These are phyloP conservation scores for Boletus mariae DNA, from an alignment of 1,284 basidiomycete genomes.

Conservation along the genomic window DNA sequence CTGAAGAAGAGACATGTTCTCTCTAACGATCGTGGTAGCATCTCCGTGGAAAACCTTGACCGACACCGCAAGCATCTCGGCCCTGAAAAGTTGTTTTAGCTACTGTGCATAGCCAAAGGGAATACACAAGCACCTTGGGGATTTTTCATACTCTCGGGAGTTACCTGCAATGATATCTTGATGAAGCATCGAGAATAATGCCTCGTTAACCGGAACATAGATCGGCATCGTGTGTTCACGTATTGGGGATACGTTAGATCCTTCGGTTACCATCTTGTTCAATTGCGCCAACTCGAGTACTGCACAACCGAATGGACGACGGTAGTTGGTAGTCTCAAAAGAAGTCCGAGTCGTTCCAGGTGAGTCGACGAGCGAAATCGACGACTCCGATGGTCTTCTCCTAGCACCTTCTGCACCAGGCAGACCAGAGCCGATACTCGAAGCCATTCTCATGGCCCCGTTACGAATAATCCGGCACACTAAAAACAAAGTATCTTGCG, in stretches of 20 bases:
- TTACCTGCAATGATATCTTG: slow-evolving; percentile 89
- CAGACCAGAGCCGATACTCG: slow-evolving; percentile 48
- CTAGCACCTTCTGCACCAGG: slow-evolving; percentile 38
- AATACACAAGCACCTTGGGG: slow-evolving; percentile 55
- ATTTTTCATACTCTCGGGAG: slow-evolving; percentile 80
- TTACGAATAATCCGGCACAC: slow-evolving; percentile 91
- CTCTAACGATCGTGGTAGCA: slow-evolving; percentile 67
- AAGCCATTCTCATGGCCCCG: slow-evolving; percentile 78
- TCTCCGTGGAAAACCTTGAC: slow-evolving; percentile 88
- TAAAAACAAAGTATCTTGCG: slow-evolving; percentile 79
- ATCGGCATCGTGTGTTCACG: slow-evolving; percentile 88
- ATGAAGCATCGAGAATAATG: slow-evolving; percentile 88
- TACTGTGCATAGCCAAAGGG: neutral
- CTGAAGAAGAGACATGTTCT: slow-evolving; percentile 85
- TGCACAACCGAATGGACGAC: slow-evolving; percentile 92
- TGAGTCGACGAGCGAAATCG: slow-evolving; percentile 33
- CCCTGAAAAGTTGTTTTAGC: slow-evolving; percentile 43
- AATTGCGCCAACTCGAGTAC: slow-evolving; percentile 84
- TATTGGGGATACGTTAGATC: slow-evolving; percentile 55
- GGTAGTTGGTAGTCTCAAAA: slow-evolving; percentile 50
- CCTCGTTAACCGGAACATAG: slow-evolving; percentile 80
- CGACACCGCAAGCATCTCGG: slow-evolving; percentile 85
- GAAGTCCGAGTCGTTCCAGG: slow-evolving; percentile 21
- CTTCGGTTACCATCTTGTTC: slow-evolving; percentile 61
- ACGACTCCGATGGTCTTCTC: slow-evolving; percentile 53